Evolutionary conservation across 352 stramenopile species (phyloP).

Genomic region (Phytopythium vexans): DNA sequence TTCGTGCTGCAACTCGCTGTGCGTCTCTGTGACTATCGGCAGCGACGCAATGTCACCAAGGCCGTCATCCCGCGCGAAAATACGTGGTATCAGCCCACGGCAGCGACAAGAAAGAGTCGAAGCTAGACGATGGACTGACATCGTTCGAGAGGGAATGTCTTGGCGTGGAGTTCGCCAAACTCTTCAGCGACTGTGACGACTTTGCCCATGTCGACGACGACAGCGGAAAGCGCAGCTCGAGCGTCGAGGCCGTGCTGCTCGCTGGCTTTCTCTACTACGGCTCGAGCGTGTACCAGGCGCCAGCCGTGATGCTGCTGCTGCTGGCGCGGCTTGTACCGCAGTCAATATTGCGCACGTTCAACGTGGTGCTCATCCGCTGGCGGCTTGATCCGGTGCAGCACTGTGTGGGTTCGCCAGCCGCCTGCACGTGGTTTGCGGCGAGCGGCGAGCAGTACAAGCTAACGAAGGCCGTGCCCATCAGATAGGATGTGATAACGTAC

Average conservation of each 20-base stretch:
- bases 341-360: constrained; percentile 17
- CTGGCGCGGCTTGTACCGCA: constrained; percentile 8
- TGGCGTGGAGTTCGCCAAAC: constrained; percentile 13
- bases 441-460: constrained; percentile 16
- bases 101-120: too few species aligned
- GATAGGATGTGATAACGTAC: too few species aligned
- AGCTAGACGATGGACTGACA: constrained; percentile 8
- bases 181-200: too few species aligned
- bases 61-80: too few species aligned
- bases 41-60: not conserved
- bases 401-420: constrained; percentile 5
- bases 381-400: not conserved
- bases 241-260: too few species aligned
- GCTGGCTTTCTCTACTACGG: constrained; percentile 27
- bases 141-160: constrained; percentile 27
- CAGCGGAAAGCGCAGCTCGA: too few species aligned
- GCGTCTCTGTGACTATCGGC: constrained; percentile 5
- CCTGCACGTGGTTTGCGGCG: constrained; percentile 15
- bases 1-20: constrained; percentile 14
- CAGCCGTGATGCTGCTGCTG: constrained; percentile 16
- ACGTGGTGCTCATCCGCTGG: constrained; percentile 8
- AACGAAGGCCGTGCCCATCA: too few species aligned
- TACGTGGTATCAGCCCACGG: too few species aligned
- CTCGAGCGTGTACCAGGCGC: constrained; percentile 21
- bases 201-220: too few species aligned